These are phyloP conservation scores for Penicillium coprophilum DNA, from an alignment of 495 filamentous ascomycete species.

Conservation along the genomic window DNA sequence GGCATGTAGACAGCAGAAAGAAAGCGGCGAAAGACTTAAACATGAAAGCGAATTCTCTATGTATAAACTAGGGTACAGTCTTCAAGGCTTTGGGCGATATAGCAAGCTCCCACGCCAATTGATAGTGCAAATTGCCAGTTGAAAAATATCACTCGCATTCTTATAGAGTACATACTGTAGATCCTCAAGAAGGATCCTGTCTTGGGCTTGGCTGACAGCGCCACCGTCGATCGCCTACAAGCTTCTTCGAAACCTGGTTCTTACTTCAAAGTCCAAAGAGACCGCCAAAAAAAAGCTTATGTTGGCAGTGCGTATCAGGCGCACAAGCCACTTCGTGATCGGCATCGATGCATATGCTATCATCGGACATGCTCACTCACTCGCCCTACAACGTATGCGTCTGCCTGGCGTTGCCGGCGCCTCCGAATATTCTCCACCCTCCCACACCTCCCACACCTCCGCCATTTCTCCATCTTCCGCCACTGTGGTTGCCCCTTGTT, in stretches of 20 bases:
- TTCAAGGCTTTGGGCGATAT: too few species aligned
- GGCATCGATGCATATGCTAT: background rate
- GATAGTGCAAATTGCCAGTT: background rate
- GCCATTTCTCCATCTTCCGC: conserved; percentile 3
- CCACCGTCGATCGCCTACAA: conserved; percentile 8
- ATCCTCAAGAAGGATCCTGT: background rate
- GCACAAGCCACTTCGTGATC: background rate
- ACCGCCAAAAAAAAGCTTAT: background rate
- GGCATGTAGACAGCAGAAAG: too few species aligned
- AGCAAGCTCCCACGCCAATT: background rate
- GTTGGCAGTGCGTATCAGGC: background rate
- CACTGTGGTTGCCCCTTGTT: conserved; percentile 2
- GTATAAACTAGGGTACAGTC: too few species aligned
- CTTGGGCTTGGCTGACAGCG: conserved; percentile 2
- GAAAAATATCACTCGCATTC: background rate
- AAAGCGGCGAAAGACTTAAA: too few species aligned
- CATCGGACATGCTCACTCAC: background rate
- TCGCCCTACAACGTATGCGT: background rate
- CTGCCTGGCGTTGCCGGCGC: conserved; percentile 9
- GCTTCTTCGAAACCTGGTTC: conserved; percentile 9
- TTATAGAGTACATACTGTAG: background rate
- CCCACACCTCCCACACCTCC: conserved; percentile 10
- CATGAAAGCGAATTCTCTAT: too few species aligned
- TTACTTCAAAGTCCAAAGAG: background rate
- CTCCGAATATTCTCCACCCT: conserved; percentile 7